Conservation (phyloP, 202 grass and related monocot species). For the Schoenoplectus tabernaemontani region DNA sequence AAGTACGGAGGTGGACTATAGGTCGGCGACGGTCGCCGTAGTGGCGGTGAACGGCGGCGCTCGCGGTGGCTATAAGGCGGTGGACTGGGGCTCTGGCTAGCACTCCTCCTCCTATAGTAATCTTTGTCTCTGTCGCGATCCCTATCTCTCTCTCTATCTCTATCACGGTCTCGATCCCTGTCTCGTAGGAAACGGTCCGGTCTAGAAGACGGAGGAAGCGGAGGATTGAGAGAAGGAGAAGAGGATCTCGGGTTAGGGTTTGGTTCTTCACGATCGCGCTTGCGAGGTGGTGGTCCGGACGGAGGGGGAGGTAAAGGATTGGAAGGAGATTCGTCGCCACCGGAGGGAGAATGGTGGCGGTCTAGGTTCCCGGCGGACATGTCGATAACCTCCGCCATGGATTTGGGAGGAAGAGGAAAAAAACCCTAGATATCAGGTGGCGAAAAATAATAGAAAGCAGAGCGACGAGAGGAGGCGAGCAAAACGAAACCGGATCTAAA, state of each 20-base stretch:
- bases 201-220: slow-evolving; percentile 43
- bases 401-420: slow-evolving; percentile 23
- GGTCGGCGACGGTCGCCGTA: slow-evolving; percentile 45
- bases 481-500: neutral
- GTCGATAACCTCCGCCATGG: slow-evolving; percentile 92
- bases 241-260: slow-evolving; percentile 28
- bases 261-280: slow-evolving; percentile 44
- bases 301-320: slow-evolving; percentile 43
- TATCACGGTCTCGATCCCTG: slow-evolving; percentile 22
- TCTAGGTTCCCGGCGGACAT: slow-evolving; percentile 41
- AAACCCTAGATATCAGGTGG: slow-evolving; percentile 11
- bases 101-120: slow-evolving; percentile 24
- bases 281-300: slow-evolving; percentile 45
- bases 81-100: slow-evolving; percentile 49
- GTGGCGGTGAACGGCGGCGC: slow-evolving; percentile 59
- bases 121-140: slow-evolving; percentile 25
- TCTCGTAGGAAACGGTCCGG: slow-evolving; percentile 46
- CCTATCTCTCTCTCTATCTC: slow-evolving; percentile 34
- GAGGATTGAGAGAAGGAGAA: slow-evolving; percentile 36
- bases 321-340: slow-evolving; percentile 34
- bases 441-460: neutral
- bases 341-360: slow-evolving; percentile 33
- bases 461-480: neutral
- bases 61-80: slow-evolving; percentile 53
- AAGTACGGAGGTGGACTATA: slow-evolving; percentile 33